phyloP scores from a whole-genome alignment of 768 basidiomycete genomes.

The Baorangia bicolor region DNA sequence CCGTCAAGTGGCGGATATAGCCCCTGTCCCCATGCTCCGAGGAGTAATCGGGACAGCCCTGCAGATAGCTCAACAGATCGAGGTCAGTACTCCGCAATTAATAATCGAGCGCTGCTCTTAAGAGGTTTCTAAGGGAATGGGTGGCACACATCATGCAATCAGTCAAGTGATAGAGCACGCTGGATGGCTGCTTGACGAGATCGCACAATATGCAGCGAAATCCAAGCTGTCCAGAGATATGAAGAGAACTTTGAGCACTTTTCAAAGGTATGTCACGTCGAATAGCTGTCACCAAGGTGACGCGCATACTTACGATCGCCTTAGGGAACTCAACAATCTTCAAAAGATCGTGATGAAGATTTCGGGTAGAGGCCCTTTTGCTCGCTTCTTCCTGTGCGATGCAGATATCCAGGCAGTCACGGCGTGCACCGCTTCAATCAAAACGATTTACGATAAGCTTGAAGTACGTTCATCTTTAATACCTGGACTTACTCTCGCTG shows the following conservation, averaged over 20 bases:
- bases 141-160: conserved; percentile 14
- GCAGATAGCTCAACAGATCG: conserved; percentile 2
- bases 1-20: conserved; percentile 8
- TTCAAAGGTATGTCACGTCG: conserved; percentile 1
- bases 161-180: conserved; percentile 12
- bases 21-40: not conserved
- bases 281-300: too few species aligned
- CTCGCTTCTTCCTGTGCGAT: conserved; percentile 11
- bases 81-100: not conserved
- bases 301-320: not conserved
- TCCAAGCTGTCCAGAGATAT: not conserved
- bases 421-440: conserved; percentile 13
- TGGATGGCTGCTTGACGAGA: conserved; percentile 15
- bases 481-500: not conserved
- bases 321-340: conserved; percentile 10
- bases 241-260: not conserved
- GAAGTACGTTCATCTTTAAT: not conserved
- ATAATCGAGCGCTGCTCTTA: not conserved
- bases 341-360: conserved; percentile 8
- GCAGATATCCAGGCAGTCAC: conserved; percentile 8
- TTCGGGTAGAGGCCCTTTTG: not conserved
- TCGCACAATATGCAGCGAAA: not conserved
- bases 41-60: conserved; percentile 10
- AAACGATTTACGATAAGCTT: conserved; percentile 1
- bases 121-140: conserved; percentile 5